Conservation (phyloP, 176 grass and related monocot genomes). For the Carex parvula region DNA sequence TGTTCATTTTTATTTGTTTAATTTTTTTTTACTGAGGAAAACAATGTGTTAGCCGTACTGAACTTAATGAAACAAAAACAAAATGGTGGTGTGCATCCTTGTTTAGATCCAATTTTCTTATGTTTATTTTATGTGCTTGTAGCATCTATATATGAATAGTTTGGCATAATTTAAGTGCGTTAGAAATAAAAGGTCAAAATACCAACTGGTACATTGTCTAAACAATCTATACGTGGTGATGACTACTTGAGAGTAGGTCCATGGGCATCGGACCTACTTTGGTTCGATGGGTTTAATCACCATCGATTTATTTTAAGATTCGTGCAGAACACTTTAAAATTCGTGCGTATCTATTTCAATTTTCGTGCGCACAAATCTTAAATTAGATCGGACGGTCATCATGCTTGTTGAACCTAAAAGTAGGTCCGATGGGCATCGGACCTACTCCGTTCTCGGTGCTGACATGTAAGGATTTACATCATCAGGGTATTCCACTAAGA, state of each 20-base stretch:
- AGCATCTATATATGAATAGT: neutral
- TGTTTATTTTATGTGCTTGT: neutral
- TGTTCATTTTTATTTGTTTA: neutral
- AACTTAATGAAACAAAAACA: neutral
- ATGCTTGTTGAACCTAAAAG: no score
- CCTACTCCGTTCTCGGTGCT: no score
- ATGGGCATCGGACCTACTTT: no score
- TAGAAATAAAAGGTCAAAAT: neutral
- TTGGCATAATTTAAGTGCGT: neutral
- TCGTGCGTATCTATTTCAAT: no score
- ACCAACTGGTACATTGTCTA: neutral
- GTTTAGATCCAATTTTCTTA: neutral
- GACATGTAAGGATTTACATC: neutral
- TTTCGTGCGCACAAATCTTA: no score
- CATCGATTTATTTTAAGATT: no score
- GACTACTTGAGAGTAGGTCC: no score
- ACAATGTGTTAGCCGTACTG: neutral
- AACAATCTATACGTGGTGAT: neutral
- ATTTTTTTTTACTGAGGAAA: neutral
- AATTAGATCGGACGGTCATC: no score
- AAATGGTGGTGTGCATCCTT: neutral
- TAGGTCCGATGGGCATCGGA: no score
- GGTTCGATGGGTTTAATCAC: no score
- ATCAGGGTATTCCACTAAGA: neutral
- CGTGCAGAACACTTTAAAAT: no score